phyloP scores from a whole-genome alignment of 1,139 yeast species.

The Trichomonascaceae sp. region DNA sequence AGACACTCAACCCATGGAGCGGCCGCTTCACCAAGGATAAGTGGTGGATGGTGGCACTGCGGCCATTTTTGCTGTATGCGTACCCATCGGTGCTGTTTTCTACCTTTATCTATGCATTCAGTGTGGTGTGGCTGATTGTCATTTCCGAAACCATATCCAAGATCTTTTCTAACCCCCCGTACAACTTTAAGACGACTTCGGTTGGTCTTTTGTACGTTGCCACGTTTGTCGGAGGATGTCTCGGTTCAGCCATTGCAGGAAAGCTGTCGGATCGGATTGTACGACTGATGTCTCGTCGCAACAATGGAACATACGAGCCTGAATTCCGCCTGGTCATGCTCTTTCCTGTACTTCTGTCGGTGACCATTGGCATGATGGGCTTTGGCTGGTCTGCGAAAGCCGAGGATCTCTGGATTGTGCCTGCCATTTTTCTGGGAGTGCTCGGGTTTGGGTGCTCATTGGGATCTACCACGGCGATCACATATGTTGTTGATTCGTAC shows the following conservation, averaged over 20 bases:
- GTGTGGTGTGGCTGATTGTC: conserved; percentile 53
- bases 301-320: conserved; percentile 48
- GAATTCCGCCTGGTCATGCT: conserved; percentile 47
- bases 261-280: conserved; percentile 36
- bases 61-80: conserved; percentile 40
- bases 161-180: conserved; percentile 35
- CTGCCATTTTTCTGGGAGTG: conserved; percentile 42
- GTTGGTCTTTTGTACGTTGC: conserved; percentile 47
- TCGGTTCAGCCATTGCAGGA: conserved; percentile 47
- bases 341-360: conserved; percentile 34
- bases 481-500: conserved; percentile 47
- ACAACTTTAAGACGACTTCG: conserved; percentile 34
- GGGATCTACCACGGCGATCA: conserved; percentile 50
- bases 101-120: conserved; percentile 39
- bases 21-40: conserved; percentile 40
- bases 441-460: conserved; percentile 47
- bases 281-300: conserved; percentile 24
- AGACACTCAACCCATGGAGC: conserved; percentile 19
- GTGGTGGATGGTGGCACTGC: conserved; percentile 45
- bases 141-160: conserved; percentile 44
- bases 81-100: conserved; percentile 46
- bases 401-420: conserved; percentile 45
- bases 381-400: conserved; percentile 46
- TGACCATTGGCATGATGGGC: conserved; percentile 44
- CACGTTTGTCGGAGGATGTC: conserved; percentile 46